phyloP scores from a whole-genome alignment of 768 basidiomycete genomes.

The Collybia nuda region DNA sequence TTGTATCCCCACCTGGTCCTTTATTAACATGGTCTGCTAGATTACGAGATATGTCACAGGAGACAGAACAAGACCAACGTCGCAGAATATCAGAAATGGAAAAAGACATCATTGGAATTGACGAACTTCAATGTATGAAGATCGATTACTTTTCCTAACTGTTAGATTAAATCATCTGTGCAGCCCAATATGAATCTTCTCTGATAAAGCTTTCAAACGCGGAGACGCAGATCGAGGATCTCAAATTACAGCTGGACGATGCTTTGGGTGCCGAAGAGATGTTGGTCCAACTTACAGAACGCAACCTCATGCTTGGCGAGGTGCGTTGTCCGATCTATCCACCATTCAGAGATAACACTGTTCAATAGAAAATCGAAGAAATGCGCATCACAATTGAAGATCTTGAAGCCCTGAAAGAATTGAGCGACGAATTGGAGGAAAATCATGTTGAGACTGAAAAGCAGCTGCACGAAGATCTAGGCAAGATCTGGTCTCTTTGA shows the following conservation, averaged over 20 bases:
- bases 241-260: slow-evolving; percentile 93
- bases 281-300: slow-evolving; percentile 91
- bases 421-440: slow-evolving; percentile 96
- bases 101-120: slow-evolving; percentile 75
- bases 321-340: slow-evolving; percentile 34
- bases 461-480: slow-evolving; percentile 84
- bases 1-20: background rate
- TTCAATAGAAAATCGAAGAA: slow-evolving; percentile 90
- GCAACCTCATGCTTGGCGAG: slow-evolving; percentile 90
- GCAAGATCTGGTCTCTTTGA: slow-evolving; percentile 37
- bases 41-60: slow-evolving; percentile 84
- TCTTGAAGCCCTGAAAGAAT: slow-evolving; percentile 91
- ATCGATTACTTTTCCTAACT: background rate
- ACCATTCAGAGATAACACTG: background rate
- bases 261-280: slow-evolving; percentile 95
- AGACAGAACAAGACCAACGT: slow-evolving; percentile 85
- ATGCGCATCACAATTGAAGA: slow-evolving; percentile 97
- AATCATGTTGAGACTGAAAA: slow-evolving; percentile 95
- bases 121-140: slow-evolving; percentile 76
- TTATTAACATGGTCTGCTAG: slow-evolving; percentile 34
- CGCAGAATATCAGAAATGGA: slow-evolving; percentile 84
- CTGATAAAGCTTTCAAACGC: slow-evolving; percentile 84
- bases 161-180: slow-evolving; percentile 6
- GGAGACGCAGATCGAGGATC: slow-evolving; percentile 88
- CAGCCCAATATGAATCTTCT: slow-evolving; percentile 79